Evolutionary conservation across 1,284 basidiomycete species (phyloP).

Genomic region (Tilletiaria anomala): DNA sequence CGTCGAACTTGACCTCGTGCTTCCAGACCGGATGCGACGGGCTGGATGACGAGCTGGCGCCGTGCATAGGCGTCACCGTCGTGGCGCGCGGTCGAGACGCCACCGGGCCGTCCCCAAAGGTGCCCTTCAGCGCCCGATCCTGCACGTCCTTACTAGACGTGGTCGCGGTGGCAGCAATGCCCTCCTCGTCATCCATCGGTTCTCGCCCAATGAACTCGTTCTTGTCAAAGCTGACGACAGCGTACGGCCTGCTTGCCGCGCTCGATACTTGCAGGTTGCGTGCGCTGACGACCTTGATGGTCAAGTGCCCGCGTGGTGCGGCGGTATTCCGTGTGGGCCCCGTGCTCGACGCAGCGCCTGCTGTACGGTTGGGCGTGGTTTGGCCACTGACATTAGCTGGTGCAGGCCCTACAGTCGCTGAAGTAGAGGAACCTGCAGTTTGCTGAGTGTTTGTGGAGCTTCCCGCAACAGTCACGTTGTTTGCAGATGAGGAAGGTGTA

Average conservation of each 20-base stretch:
- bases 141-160: too few species aligned
- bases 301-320: conserved; percentile 59
- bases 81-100: conserved; percentile 46
- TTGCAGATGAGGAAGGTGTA: neutral
- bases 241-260: conserved; percentile 60
- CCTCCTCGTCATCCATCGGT: conserved; percentile 66
- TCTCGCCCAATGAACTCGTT: conserved; percentile 94
- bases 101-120: too few species aligned
- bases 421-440: too few species aligned
- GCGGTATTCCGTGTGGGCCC: conserved; percentile 24
- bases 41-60: neutral
- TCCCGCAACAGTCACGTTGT: too few species aligned
- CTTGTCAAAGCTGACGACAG: conserved; percentile 95
- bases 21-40: conserved; percentile 75
- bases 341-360: conserved; percentile 1
- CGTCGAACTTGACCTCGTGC: conserved; percentile 82
- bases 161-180: too few species aligned
- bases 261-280: conserved; percentile 51
- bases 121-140: too few species aligned
- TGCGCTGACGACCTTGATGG: conserved; percentile 87
- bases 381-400: too few species aligned
- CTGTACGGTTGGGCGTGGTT: too few species aligned
- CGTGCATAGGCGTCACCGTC: conserved; percentile 12
- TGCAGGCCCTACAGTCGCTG: too few species aligned
- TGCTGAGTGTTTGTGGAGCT: too few species aligned